Evolutionary conservation across 2,329 filamentous ascomycete genomes (phyloP).

Genomic region (Fulvia fulva): DNA sequence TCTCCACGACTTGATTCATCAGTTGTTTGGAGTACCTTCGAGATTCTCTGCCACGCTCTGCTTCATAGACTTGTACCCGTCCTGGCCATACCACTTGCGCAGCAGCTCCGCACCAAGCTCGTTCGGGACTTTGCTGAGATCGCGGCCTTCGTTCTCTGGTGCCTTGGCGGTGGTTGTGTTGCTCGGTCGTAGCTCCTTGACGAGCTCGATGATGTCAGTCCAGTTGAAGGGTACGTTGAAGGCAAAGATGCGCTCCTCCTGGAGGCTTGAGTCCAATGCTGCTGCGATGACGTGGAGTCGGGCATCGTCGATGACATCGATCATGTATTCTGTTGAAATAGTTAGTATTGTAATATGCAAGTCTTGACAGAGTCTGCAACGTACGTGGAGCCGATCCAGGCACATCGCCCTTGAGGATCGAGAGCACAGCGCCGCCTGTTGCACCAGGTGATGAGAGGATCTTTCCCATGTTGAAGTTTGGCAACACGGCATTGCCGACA

Average conservation of each 20-base stretch:
- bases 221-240: slow-evolving; percentile 48
- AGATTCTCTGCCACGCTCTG: slow-evolving; percentile 27
- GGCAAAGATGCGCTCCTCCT: slow-evolving; percentile 52
- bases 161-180: slow-evolving; percentile 23
- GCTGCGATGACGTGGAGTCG: slow-evolving; percentile 52
- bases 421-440: slow-evolving; percentile 11
- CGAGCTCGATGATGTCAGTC: slow-evolving; percentile 41
- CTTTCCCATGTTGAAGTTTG: slow-evolving; percentile 27
- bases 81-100: slow-evolving; percentile 30
- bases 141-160: slow-evolving; percentile 18
- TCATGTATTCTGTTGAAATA: slow-evolving; percentile 30
- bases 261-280: slow-evolving; percentile 41
- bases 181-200: slow-evolving; percentile 40
- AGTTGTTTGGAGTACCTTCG: slow-evolving; percentile 13
- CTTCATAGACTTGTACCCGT: slow-evolving; percentile 24
- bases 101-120: slow-evolving; percentile 26
- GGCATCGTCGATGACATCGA: slow-evolving; percentile 49
- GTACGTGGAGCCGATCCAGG: slow-evolving; percentile 17
- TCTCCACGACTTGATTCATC: too few relatives aligned
- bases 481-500: slow-evolving; percentile 39
- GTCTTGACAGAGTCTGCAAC: not conserved
- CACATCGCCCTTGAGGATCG: slow-evolving; percentile 20
- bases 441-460: slow-evolving; percentile 18
- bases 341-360: not conserved
- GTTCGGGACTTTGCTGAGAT: slow-evolving; percentile 28